These are phyloP conservation scores for Trametes punicea DNA, from an alignment of 768 basidiomycete genomes.

Conservation along the genomic window DNA sequence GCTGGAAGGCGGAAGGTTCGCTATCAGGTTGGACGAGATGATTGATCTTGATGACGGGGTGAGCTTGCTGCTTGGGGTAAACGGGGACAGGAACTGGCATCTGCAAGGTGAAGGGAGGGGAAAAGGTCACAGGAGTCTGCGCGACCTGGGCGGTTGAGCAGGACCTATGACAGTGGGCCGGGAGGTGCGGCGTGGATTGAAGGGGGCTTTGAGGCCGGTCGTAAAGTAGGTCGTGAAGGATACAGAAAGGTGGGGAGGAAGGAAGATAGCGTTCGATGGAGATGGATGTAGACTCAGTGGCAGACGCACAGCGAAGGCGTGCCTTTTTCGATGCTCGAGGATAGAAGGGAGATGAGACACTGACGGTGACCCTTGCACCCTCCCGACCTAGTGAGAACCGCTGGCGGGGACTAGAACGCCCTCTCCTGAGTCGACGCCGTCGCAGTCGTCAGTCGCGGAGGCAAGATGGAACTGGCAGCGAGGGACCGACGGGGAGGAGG, in stretches of 20 bases:
- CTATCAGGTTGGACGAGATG: conserved; percentile 39
- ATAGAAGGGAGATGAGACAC: conserved; percentile 20
- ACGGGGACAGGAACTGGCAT: conserved; percentile 87
- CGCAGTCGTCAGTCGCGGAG: conserved; percentile 40
- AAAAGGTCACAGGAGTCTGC: conserved; percentile 44
- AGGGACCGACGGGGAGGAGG: conserved; percentile 40
- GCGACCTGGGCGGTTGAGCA: conserved; percentile 28
- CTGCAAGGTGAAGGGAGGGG: conserved; percentile 43
- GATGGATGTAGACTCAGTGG: conserved; percentile 39
- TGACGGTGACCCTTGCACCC: conserved; percentile 23
- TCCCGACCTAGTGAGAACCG: conserved; percentile 29
- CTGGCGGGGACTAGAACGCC: conserved; percentile 25
- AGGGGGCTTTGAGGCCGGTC: conserved; percentile 46
- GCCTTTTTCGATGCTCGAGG: conserved; percentile 59
- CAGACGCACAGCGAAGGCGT: conserved; percentile 93
- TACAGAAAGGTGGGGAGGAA: conserved; percentile 22
- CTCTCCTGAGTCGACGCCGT: conserved; percentile 37
- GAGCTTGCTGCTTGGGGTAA: conserved; percentile 53
- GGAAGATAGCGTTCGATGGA: conserved; percentile 30
- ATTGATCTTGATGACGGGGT: conserved; percentile 62
- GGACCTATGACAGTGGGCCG: conserved; percentile 23
- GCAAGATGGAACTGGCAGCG: conserved; percentile 35
- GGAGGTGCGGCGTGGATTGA: conserved; percentile 39
- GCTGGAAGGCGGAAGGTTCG: conserved; percentile 46
- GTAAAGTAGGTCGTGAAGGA: conserved; percentile 70